Evolutionary conservation across 352 stramenopile species (phyloP).

Genomic region (Pythium rhizo-oryzae): DNA sequence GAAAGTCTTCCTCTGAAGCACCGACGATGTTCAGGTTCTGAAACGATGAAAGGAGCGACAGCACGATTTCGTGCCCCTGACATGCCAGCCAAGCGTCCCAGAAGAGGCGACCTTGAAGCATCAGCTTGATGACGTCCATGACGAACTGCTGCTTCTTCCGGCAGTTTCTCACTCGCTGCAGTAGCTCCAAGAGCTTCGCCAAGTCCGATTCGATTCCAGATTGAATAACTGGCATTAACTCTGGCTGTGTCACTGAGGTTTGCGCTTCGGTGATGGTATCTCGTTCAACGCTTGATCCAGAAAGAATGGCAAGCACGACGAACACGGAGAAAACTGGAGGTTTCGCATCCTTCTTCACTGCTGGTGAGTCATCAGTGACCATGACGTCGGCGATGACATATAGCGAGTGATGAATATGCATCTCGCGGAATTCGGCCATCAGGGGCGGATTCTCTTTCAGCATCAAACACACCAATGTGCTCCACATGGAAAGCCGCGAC

Average conservation of each 20-base stretch:
- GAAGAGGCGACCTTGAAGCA: conserved; percentile 48
- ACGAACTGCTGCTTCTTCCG: conserved; percentile 42
- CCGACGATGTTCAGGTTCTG: conserved; percentile 24
- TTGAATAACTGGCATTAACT: conserved; percentile 32
- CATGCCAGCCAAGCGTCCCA: conserved; percentile 50
- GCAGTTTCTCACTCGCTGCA: conserved; percentile 45
- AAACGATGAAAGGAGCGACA: conserved; percentile 63
- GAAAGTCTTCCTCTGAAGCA: conserved; percentile 31
- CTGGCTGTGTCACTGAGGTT: conserved; percentile 1
- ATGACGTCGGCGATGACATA: conserved; percentile 57
- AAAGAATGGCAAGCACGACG: conserved; percentile 31
- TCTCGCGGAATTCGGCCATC: conserved; percentile 55
- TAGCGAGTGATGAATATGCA: conserved; percentile 52
- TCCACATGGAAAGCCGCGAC: conserved; percentile 45
- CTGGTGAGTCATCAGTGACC: conserved; percentile 21
- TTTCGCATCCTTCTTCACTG: conserved; percentile 12
- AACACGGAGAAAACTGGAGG: conserved; percentile 47
- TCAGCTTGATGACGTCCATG: conserved; percentile 46
- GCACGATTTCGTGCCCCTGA: conserved; percentile 62
- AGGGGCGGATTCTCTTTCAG: conserved; percentile 46
- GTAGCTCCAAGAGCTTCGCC: conserved; percentile 47
- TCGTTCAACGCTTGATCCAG: not conserved
- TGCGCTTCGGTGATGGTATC: not conserved
- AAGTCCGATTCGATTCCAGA: conserved; percentile 64
- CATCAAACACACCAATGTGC: conserved; percentile 49